These are phyloP conservation scores for Nicotiana tomentosiformis DNA, from an alignment of 257 asterid species.

Conservation along the genomic window DNA sequence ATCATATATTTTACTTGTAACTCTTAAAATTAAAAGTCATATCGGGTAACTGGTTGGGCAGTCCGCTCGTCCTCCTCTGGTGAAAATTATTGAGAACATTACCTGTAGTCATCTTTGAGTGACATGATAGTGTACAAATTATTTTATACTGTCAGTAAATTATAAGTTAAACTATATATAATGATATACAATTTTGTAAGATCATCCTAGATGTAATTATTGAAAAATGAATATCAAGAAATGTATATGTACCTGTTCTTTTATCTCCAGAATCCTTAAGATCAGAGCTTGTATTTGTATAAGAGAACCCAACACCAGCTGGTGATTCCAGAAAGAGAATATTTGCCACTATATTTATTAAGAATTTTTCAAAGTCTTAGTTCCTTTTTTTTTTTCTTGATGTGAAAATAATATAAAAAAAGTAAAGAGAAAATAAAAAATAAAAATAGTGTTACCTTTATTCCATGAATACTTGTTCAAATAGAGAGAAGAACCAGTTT, in stretches of 20 bases:
- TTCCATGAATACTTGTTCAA: slow-evolving; percentile 74
- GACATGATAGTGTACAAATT: neutral
- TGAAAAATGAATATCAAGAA: neutral
- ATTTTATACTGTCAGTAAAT: neutral
- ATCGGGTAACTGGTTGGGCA: too few relatives aligned
- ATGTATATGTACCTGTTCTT: slow-evolving; percentile 46
- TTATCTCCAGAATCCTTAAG: slow-evolving; percentile 58
- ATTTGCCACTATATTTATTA: slow-evolving; percentile 50
- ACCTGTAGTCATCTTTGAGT: too few relatives aligned
- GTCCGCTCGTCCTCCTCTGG: too few relatives aligned
- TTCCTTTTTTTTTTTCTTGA: neutral
- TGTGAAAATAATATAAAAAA: too few relatives aligned
- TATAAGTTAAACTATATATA: neutral
- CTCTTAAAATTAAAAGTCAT: too few relatives aligned
- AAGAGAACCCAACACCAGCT: slow-evolving; percentile 89
- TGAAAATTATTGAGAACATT: too few relatives aligned
- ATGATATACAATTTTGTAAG: too few relatives aligned
- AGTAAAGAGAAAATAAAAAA: neutral
- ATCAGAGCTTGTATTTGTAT: slow-evolving; percentile 69
- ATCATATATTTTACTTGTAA: too few relatives aligned
- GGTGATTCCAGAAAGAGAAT: slow-evolving; percentile 81
- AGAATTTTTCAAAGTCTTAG: neutral
- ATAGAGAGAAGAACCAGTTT: slow-evolving; percentile 55
- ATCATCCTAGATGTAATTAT: too few relatives aligned
- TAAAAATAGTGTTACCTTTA: slow-evolving; percentile 33